These are phyloP conservation scores for Piper betle DNA, from an alignment of 164 flowering plant genomes.

Conservation along the genomic window DNA sequence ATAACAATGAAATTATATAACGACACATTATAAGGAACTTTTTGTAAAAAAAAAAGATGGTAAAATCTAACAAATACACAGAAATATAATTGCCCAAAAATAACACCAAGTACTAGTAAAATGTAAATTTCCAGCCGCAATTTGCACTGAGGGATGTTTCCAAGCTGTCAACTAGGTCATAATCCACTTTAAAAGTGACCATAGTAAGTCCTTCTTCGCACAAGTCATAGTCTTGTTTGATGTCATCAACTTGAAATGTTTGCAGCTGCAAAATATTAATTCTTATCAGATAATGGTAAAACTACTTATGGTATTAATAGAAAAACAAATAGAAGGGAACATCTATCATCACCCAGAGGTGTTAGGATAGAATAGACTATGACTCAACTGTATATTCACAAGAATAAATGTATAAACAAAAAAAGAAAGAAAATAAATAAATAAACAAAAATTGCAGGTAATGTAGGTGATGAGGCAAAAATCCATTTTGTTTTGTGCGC, in stretches of 20 bases:
- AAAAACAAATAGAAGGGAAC: background rate
- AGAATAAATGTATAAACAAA: too few species aligned
- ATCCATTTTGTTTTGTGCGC: too few species aligned
- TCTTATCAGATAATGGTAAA: background rate
- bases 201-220: slow-evolving; percentile 66
- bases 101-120: slow-evolving; percentile 40
- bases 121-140: slow-evolving; percentile 53
- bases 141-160: slow-evolving; percentile 51
- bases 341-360: background rate
- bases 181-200: slow-evolving; percentile 73
- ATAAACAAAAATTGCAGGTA: too few species aligned
- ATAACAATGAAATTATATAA: too few species aligned
- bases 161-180: slow-evolving; percentile 52
- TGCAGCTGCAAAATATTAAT: slow-evolving; percentile 46
- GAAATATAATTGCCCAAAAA: too few species aligned
- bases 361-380: background rate
- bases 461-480: too few species aligned
- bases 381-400: too few species aligned
- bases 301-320: background rate
- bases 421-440: too few species aligned
- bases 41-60: too few species aligned
- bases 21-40: too few species aligned
- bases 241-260: slow-evolving; percentile 61
- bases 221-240: slow-evolving; percentile 81
- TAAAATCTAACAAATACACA: too few species aligned